Conservation (phyloP, 208 protist genomes). For the Crithidia mellificae region DNA sequence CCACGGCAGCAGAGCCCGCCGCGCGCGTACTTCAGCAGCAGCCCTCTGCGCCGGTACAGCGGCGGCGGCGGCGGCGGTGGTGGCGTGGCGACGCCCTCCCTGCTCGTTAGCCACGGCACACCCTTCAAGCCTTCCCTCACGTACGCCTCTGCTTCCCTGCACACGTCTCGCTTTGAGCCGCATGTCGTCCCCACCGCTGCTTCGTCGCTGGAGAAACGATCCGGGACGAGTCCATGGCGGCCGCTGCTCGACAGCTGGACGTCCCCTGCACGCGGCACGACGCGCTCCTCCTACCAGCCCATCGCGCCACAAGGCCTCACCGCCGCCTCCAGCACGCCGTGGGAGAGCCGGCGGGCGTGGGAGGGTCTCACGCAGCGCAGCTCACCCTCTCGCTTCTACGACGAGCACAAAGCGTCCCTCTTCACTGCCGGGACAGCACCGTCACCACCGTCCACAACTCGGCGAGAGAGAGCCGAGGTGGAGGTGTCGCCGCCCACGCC, state of each 20-base stretch:
- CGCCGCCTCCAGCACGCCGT: conserved; percentile 8
- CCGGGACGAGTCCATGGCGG: background rate
- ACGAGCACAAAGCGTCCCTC: background rate
- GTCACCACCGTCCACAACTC: background rate
- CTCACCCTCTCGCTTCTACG: background rate
- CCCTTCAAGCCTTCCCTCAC: conserved; percentile 21
- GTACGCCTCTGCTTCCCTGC: conserved; percentile 8
- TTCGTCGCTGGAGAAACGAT: background rate
- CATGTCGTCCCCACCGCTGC: background rate
- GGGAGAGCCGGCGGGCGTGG: conserved; percentile 19
- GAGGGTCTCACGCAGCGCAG: background rate
- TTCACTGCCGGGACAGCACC: background rate
- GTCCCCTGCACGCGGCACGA: background rate
- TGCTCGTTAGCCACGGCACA: background rate
- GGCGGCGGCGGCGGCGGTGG: background rate
- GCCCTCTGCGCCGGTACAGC: conserved; percentile 11
- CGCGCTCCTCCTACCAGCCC: conserved; percentile 2
- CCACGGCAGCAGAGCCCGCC: conserved; percentile 9
- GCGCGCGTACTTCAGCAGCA: conserved; percentile 2
- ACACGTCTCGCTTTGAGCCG: background rate
- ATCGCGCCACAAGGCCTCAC: background rate
- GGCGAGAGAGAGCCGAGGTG: conserved; percentile 11
- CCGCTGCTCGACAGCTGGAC: conserved; percentile 6
- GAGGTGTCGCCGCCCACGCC: conserved; percentile 30
- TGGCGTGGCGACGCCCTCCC: background rate